Evolutionary conservation across 805 yeast genomes (phyloP).

Genomic region (Ogataea parapolymorpha): DNA sequence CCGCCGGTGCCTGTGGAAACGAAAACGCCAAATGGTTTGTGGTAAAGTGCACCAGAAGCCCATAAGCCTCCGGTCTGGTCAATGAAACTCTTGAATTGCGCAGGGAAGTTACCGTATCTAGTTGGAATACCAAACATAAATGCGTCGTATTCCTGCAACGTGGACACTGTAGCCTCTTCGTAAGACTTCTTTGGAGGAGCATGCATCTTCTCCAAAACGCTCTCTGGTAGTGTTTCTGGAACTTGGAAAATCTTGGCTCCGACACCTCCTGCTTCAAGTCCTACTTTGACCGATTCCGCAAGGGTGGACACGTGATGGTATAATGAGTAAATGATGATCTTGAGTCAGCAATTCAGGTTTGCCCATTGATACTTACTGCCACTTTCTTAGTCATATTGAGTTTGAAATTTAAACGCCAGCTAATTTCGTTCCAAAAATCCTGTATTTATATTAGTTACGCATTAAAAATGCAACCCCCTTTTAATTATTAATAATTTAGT

Average conservation of each 20-base stretch:
- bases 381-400: slow-evolving; percentile 17
- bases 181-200: slow-evolving; percentile 59
- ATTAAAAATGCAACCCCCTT: not conserved
- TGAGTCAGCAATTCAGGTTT: not conserved
- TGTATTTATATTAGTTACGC: not conserved
- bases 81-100: slow-evolving; percentile 75
- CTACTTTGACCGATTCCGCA: slow-evolving; percentile 67
- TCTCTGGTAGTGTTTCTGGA: slow-evolving; percentile 70
- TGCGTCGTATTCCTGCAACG: slow-evolving; percentile 63
- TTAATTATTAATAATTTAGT: not conserved
- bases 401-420: not conserved
- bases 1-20: slow-evolving; percentile 70
- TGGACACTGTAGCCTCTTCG: slow-evolving; percentile 58
- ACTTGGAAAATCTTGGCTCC: slow-evolving; percentile 72
- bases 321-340: slow-evolving; percentile 71
- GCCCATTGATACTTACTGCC: slow-evolving; percentile 17
- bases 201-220: slow-evolving; percentile 56
- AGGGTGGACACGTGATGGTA: slow-evolving; percentile 73
- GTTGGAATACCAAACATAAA: slow-evolving; percentile 79
- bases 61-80: slow-evolving; percentile 75
- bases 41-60: slow-evolving; percentile 65
- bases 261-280: slow-evolving; percentile 69
- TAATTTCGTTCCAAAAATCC: not conserved
- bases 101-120: slow-evolving; percentile 70
- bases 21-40: slow-evolving; percentile 73